phyloP scores from a whole-genome alignment of 1,284 basidiomycete genomes.

The Boletus semigastroideus region DNA sequence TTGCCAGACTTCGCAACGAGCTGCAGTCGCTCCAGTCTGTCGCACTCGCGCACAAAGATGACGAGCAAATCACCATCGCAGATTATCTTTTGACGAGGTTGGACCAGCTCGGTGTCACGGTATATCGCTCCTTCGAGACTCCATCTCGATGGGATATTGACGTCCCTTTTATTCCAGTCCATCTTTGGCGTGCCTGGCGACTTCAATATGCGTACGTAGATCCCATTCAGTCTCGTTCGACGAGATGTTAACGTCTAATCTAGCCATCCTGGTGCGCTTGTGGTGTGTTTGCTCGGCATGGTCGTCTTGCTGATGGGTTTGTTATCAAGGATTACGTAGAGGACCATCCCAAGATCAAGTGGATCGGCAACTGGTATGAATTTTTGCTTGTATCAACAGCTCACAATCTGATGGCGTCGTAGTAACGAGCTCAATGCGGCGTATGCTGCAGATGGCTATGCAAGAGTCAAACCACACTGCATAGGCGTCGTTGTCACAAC shows the following conservation, averaged over 20 bases:
- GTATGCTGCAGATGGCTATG: constrained; percentile 93
- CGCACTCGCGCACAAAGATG: constrained; percentile 35
- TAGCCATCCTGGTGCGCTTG: constrained; percentile 53
- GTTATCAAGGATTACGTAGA: constrained; percentile 76
- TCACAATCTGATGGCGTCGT: constrained; percentile 1
- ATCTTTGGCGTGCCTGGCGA: constrained; percentile 93
- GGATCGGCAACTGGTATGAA: constrained; percentile 85
- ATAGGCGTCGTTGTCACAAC: constrained; percentile 77
- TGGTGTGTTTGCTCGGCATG: neutral
- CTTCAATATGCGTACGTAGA: constrained; percentile 73
- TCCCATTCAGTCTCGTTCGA: neutral
- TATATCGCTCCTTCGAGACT: constrained; percentile 29
- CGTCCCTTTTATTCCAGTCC: constrained; percentile 37
- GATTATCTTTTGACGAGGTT: constrained; percentile 73
- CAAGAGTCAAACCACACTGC: constrained; percentile 74
- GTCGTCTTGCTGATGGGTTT: neutral
- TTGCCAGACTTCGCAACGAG: constrained; percentile 54
- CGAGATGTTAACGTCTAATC: neutral
- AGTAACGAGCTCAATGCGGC: constrained; percentile 87
- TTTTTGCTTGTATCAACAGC: neutral
- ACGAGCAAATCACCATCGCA: constrained; percentile 57
- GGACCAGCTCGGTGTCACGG: constrained; percentile 65
- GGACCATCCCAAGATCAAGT: constrained; percentile 74
- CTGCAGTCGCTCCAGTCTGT: constrained; percentile 47
- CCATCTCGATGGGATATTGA: neutral